Conservation (phyloP, 805 yeast genomes). For the Yamadazyma sp. region DNA sequence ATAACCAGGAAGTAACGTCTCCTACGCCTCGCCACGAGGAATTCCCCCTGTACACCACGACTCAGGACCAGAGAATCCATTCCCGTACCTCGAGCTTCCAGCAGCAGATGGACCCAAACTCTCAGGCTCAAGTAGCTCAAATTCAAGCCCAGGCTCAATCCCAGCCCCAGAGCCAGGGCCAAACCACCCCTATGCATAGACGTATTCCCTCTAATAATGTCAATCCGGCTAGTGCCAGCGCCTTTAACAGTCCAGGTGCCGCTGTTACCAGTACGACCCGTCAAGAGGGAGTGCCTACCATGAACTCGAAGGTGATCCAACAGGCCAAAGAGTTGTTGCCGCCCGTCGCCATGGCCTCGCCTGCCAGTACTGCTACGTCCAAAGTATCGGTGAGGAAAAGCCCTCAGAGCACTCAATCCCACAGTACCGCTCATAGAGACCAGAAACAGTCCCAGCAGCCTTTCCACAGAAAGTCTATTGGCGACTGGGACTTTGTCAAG, state of each 20-base stretch:
- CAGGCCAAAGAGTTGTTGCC: constrained; percentile 29
- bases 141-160: neutral
- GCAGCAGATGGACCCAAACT: constrained; percentile 5
- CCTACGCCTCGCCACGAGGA: constrained; percentile 17
- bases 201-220: constrained; percentile 13
- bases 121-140: neutral
- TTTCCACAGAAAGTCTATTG: constrained; percentile 84
- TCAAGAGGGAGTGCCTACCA: constrained; percentile 7
- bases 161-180: constrained; percentile 4
- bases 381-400: constrained; percentile 10
- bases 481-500: constrained; percentile 94
- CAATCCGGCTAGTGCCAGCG: constrained; percentile 9
- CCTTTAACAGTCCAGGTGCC: constrained; percentile 7
- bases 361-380: constrained; percentile 10
- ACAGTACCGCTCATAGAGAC: neutral
- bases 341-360: constrained; percentile 26
- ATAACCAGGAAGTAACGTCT: constrained; percentile 8
- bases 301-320: constrained; percentile 2
- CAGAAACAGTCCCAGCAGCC: constrained; percentile 31
- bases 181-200: constrained; percentile 15
- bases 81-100: constrained; percentile 18
- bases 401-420: constrained; percentile 2
- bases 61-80: constrained; percentile 14
- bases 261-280: constrained; percentile 13
- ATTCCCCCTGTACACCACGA: constrained; percentile 16